A percentile compares a stretch with the other conserved stretches of the same genome.
These are phyloP conservation scores for Xylariaceae sp. DNA, from an alignment of 2,329 filamentous ascomycete genomes.

Conservation along the genomic window DNA sequence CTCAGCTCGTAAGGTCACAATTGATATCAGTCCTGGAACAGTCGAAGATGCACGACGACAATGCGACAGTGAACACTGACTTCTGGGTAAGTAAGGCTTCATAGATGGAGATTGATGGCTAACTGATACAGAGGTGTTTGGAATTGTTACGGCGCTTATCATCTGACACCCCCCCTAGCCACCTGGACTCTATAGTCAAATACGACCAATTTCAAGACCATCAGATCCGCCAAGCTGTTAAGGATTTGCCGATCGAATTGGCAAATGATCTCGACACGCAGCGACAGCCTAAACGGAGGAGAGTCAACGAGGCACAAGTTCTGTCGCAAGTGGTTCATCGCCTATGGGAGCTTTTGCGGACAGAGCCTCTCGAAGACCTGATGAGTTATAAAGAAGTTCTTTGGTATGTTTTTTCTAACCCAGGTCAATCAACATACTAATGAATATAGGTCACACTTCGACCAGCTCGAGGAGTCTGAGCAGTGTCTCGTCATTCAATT, in stretches of 20 bases:
- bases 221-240: slow-evolving; percentile 19
- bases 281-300: slow-evolving; percentile 28
- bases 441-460: slow-evolving; percentile 36
- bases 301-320: slow-evolving; percentile 18
- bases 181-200: slow-evolving; percentile 13
- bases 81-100: slow-evolving; percentile 33
- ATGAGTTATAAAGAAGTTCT: slow-evolving; percentile 28
- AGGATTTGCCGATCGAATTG: slow-evolving; percentile 14
- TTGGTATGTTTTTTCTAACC: slow-evolving; percentile 38
- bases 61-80: slow-evolving; percentile 33
- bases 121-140: slow-evolving; percentile 26
- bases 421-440: slow-evolving; percentile 19
- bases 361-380: too few species aligned
- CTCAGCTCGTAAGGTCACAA: slow-evolving; percentile 38
- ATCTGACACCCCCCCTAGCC: slow-evolving; percentile 13
- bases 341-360: slow-evolving; percentile 12
- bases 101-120: slow-evolving; percentile 10
- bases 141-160: slow-evolving; percentile 24
- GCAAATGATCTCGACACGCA: slow-evolving; percentile 7
- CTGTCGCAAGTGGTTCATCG: slow-evolving; percentile 18
- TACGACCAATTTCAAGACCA: slow-evolving; percentile 22
- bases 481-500: slow-evolving; percentile 50
- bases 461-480: slow-evolving; percentile 40
- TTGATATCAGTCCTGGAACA: slow-evolving; percentile 39
- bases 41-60: slow-evolving; percentile 27